Conservation (phyloP, 2,329 filamentous ascomycete genomes). For the Ramichloridium luteum region DNA sequence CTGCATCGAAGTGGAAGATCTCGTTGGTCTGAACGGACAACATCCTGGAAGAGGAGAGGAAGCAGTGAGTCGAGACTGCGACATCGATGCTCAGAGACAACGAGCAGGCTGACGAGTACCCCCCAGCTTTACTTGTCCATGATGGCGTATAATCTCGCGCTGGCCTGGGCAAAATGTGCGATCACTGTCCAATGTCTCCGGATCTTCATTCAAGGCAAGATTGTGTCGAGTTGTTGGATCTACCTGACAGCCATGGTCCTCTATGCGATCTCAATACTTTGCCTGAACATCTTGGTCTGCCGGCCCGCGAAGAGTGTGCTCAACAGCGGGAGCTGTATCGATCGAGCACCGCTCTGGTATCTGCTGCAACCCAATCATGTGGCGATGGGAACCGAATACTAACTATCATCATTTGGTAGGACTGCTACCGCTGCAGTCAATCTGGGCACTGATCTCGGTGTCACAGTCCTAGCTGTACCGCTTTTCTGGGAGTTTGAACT, state of each 20-base stretch:
- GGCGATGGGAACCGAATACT: too few relatives aligned
- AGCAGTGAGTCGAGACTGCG: too few relatives aligned
- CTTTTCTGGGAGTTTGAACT: constrained; percentile 25
- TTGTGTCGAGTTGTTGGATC: constrained; percentile 22
- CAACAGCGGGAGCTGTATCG: too few relatives aligned
- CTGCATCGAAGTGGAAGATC: too few relatives aligned
- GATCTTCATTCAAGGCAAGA: constrained; percentile 32
- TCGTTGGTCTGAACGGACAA: too few relatives aligned
- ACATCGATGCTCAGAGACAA: too few relatives aligned
- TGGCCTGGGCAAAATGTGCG: constrained; percentile 32
- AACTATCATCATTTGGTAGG: too few relatives aligned
- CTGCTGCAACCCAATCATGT: too few relatives aligned
- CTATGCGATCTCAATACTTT: constrained; percentile 23
- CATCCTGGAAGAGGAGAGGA: too few relatives aligned
- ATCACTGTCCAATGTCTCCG: constrained; percentile 38
- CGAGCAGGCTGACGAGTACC: constrained; percentile 2
- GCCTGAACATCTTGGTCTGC: constrained; percentile 31
- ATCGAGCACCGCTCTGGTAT: too few relatives aligned
- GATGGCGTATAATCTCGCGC: constrained; percentile 30
- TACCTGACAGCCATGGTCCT: constrained; percentile 23
- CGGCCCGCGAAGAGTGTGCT: too few relatives aligned
- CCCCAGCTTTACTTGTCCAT: constrained; percentile 17
- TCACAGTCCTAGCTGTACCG: constrained; percentile 25
- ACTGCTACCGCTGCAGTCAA: constrained; percentile 28
- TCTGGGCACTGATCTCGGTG: constrained; percentile 26